Evolutionary conservation across 192 early-diverging fungal species (phyloP).

Genomic region (Gigaspora rosea): DNA sequence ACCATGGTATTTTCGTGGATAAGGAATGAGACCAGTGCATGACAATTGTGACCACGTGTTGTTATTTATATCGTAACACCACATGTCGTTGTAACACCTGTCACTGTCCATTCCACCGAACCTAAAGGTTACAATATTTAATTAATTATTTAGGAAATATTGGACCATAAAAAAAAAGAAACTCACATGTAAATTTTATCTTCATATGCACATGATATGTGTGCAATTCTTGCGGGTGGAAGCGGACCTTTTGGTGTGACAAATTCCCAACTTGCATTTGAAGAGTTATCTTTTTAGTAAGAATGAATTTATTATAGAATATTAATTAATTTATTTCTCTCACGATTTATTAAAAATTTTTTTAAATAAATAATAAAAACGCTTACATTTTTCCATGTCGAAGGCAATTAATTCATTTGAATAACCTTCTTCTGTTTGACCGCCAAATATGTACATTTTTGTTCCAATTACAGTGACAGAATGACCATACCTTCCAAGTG

Average conservation of each 20-base stretch:
- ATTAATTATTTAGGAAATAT: background rate
- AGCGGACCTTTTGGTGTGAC: slow-evolving; percentile 11
- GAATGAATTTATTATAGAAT: background rate
- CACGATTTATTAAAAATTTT: no score
- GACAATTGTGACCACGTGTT: slow-evolving; percentile 46
- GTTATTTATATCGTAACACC: slow-evolving; percentile 49
- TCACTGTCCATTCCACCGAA: slow-evolving; percentile 57
- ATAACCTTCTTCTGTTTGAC: slow-evolving; percentile 45
- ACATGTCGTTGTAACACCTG: slow-evolving; percentile 57
- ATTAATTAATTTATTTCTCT: background rate
- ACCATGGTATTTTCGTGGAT: slow-evolving; percentile 44
- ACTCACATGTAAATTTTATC: slow-evolving; percentile 34
- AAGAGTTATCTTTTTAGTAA: background rate
- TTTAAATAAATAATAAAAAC: no score
- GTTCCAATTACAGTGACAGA: slow-evolving; percentile 46
- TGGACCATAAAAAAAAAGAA: background rate
- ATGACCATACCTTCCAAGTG: slow-evolving; percentile 40
- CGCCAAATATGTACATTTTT: slow-evolving; percentile 56
- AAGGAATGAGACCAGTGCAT: slow-evolving; percentile 48
- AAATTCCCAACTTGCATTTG: slow-evolving; percentile 19
- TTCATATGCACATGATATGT: slow-evolving; percentile 23
- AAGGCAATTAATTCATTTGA: slow-evolving; percentile 51
- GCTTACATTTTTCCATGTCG: slow-evolving; percentile 39
- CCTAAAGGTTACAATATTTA: slow-evolving; percentile 28
- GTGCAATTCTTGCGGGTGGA: slow-evolving; percentile 24